A percentile compares a stretch with the other conserved stretches of the same genome.
phyloP scores from a whole-genome alignment of 2,329 filamentous ascomycete genomes.

The Mycosphaerella arachidis region DNA sequence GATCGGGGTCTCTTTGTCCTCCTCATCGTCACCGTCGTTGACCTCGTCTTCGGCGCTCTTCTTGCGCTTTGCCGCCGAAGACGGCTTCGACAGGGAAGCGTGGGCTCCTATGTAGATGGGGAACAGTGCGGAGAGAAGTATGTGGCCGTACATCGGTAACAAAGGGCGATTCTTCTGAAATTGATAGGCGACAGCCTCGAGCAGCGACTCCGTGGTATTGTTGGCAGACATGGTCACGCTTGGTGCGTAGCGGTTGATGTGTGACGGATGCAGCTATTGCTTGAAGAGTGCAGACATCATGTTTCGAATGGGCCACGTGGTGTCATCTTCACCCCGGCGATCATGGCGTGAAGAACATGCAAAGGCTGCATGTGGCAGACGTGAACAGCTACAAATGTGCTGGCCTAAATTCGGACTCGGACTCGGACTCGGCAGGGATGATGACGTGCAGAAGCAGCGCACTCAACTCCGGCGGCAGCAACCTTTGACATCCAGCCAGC shows the following conservation, averaged over 20 bases:
- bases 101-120: conserved; percentile 83
- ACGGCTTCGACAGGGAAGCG: conserved; percentile 76
- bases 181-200: conserved; percentile 10
- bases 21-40: conserved; percentile 47
- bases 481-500: too few species aligned
- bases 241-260: background rate
- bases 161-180: conserved; percentile 34
- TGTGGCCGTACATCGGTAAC: conserved; percentile 56
- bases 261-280: background rate
- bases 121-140: conserved; percentile 66
- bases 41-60: conserved; percentile 1
- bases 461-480: background rate
- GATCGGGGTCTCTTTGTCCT: conserved; percentile 53
- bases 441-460: background rate
- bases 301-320: background rate
- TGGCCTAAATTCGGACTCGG: background rate
- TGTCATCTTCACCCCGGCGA: background rate
- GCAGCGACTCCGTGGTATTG: conserved; percentile 2
- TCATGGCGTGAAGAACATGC: background rate
- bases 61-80: conserved; percentile 66
- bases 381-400: background rate
- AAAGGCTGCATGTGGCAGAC: background rate
- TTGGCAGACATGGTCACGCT: conserved; percentile 1
- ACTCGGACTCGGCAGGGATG: background rate
- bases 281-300: background rate